Conservation (phyloP, 192 early-diverging fungal genomes). For the Backusella westeae region DNA sequence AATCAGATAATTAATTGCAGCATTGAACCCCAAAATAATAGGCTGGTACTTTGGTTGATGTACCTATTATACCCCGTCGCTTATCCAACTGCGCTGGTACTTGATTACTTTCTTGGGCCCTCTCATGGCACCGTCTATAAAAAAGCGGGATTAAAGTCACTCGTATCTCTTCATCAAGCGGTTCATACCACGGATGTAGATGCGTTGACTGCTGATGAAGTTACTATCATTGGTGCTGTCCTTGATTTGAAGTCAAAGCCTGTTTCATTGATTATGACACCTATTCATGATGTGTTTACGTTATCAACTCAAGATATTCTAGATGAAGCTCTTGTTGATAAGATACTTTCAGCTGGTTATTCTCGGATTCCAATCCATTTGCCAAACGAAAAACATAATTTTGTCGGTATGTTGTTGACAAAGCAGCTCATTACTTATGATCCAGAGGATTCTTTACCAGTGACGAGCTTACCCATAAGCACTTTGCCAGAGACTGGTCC, state of each 20-base stretch:
- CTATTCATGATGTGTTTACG: constrained; percentile 64
- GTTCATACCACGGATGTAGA: constrained; percentile 52
- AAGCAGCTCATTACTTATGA: constrained; percentile 73
- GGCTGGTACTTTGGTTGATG: constrained; percentile 61
- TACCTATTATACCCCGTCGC: constrained; percentile 66
- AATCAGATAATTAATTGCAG: neutral
- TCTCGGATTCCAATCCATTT: constrained; percentile 73
- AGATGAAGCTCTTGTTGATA: constrained; percentile 50
- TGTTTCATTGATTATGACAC: constrained; percentile 69
- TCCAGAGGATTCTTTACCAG: constrained; percentile 59
- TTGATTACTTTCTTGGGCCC: constrained; percentile 85
- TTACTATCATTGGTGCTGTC: constrained; percentile 73
- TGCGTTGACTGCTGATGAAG: constrained; percentile 71
- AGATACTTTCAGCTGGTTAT: constrained; percentile 65
- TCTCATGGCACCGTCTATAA: constrained; percentile 86
- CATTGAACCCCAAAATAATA: neutral
- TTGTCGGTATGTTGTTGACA: constrained; percentile 76
- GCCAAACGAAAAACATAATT: constrained; percentile 48
- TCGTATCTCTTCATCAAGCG: constrained; percentile 71
- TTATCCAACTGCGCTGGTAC: constrained; percentile 82
- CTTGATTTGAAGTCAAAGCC: constrained; percentile 72
- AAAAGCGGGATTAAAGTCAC: constrained; percentile 67
- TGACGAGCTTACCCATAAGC: constrained; percentile 51
- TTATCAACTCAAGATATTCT: constrained; percentile 57
- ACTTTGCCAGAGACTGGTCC: constrained; percentile 47